Conservation (phyloP, 2,329 filamentous ascomycete species). For the Diaporthe ilicicola region DNA sequence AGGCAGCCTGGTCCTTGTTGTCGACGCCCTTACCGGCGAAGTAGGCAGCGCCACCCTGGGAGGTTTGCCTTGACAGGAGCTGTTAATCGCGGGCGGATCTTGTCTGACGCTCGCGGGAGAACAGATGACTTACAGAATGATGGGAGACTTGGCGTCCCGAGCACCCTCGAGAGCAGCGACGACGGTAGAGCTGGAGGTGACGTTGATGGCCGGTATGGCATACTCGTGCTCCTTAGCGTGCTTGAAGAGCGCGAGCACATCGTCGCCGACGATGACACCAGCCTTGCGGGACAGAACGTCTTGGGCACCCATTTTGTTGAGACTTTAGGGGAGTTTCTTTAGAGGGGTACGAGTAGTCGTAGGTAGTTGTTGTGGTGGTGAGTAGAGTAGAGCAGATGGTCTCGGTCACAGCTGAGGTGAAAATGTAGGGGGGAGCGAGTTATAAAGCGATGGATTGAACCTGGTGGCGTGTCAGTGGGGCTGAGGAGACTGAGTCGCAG, state of each 20-base stretch:
- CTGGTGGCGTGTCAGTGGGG: slow-evolving; percentile 30
- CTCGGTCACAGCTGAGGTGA: slow-evolving; percentile 10
- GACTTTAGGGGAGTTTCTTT: neutral
- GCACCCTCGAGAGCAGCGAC: slow-evolving; percentile 94
- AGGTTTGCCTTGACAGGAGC: slow-evolving; percentile 66
- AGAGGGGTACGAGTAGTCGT: neutral
- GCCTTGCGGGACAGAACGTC: slow-evolving; percentile 69
- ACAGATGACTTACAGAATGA: slow-evolving; percentile 69
- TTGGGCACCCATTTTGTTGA: slow-evolving; percentile 50
- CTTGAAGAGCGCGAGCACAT: slow-evolving; percentile 72
- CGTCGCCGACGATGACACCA: slow-evolving; percentile 68
- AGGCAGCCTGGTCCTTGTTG: slow-evolving; percentile 85
- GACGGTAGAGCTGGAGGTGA: slow-evolving; percentile 83
- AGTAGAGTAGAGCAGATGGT: slow-evolving; percentile 6
- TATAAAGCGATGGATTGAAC: slow-evolving; percentile 28
- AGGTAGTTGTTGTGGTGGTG: neutral
- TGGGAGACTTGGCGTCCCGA: slow-evolving; percentile 87
- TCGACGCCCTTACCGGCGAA: slow-evolving; percentile 90
- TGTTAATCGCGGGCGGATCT: neutral
- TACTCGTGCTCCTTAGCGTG: slow-evolving; percentile 89
- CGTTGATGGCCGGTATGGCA: slow-evolving; percentile 91
- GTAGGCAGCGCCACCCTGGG: slow-evolving; percentile 92
- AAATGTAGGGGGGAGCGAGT: slow-evolving; percentile 17
- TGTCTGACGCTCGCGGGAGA: too few species aligned
- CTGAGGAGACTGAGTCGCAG: slow-evolving; percentile 27